phyloP scores from a whole-genome alignment of 305 asterid species.

The Caryopteris hybrid region DNA sequence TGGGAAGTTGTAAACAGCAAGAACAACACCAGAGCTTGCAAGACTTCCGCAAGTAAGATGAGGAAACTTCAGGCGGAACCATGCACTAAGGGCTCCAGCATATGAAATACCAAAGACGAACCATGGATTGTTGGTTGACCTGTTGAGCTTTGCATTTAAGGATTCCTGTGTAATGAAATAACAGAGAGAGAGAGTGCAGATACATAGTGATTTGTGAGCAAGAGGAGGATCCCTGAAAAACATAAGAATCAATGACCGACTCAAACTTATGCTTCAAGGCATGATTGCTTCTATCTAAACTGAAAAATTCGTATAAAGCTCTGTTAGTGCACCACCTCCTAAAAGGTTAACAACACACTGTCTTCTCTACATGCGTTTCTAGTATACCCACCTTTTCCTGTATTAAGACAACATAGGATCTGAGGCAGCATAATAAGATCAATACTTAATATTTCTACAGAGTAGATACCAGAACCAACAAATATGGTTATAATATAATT shows the following conservation, averaged over 20 bases:
- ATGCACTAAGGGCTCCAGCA: conserved; percentile 93
- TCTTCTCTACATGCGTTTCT: no score
- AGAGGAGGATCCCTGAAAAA: not conserved
- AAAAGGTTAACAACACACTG: no score
- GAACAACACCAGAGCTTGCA: conserved; percentile 96
- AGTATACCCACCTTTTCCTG: no score
- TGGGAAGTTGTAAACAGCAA: conserved; percentile 67
- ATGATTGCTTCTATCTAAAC: not conserved
- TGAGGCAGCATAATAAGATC: not conserved
- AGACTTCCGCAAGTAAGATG: conserved; percentile 97
- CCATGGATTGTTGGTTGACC: conserved; percentile 78
- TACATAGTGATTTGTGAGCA: not conserved
- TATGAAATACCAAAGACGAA: conserved; percentile 85
- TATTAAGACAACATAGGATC: not conserved
- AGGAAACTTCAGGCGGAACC: conserved; percentile 94
- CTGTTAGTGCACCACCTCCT: not conserved
- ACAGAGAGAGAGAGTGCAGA: not conserved
- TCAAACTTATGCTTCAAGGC: not conserved
- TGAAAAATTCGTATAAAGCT: not conserved
- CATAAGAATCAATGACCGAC: not conserved
- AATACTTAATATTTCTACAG: not conserved
- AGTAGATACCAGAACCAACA: not conserved
- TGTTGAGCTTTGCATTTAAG: conserved; percentile 57
- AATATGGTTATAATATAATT: not conserved
- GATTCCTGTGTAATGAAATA: conserved; percentile 46